Conservation (phyloP, 2,329 filamentous ascomycete species). For the Trichophyton equinum region DNA sequence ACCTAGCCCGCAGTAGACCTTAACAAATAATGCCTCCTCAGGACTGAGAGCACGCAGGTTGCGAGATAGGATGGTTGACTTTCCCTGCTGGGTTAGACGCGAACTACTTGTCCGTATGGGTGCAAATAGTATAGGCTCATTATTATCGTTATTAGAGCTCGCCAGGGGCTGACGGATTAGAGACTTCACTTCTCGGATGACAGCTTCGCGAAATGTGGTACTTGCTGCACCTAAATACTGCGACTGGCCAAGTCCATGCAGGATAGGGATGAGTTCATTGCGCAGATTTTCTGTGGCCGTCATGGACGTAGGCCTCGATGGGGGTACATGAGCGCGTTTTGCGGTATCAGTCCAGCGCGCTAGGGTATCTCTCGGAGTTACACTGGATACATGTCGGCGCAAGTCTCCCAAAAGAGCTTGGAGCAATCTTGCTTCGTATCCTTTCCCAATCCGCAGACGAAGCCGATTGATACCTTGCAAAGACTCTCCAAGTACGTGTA, state of each 20-base stretch:
- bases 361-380: constrained; percentile 1
- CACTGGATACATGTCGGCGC: constrained; percentile 2
- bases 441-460: neutral
- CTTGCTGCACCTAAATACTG: constrained; percentile 1
- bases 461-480: constrained; percentile 2
- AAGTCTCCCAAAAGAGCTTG: neutral
- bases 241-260: constrained; percentile 5
- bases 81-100: constrained; percentile 52
- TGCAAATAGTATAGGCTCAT: too few species aligned
- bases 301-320: neutral
- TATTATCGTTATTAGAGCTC: too few species aligned
- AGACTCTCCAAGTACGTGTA: constrained; percentile 2
- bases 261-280: constrained; percentile 5
- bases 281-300: constrained; percentile 4
- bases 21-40: constrained; percentile 64
- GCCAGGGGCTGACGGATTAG: constrained; percentile 10
- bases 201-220: constrained; percentile 58
- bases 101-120: too few species aligned
- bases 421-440: constrained; percentile 1
- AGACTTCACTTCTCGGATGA: constrained; percentile 71
- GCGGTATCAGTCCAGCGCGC: constrained; percentile 1
- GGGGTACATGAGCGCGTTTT: neutral
- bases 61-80: constrained; percentile 71
- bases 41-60: constrained; percentile 74
- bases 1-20: constrained; percentile 73